Evolutionary conservation across 2,329 filamentous ascomycete genomes (phyloP).

Genomic region (Salinomyces thailandicus): DNA sequence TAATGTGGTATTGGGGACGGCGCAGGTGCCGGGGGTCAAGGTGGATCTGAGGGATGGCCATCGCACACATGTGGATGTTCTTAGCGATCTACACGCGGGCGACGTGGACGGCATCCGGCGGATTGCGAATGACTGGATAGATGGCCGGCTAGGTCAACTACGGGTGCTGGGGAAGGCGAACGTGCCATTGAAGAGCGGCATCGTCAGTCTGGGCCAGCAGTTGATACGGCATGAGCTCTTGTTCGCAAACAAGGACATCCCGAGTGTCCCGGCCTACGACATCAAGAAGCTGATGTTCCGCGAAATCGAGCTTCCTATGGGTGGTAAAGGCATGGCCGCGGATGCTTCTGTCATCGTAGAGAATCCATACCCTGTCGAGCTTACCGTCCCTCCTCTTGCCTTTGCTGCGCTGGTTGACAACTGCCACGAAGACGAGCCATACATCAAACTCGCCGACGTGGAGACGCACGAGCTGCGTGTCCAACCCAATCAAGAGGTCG

Average conservation of each 20-base stretch:
- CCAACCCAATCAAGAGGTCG: conserved; percentile 55
- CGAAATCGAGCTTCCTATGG: conserved; percentile 50
- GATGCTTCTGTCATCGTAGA: conserved; percentile 62
- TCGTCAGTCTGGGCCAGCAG: conserved; percentile 70
- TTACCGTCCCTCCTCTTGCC: conserved; percentile 66
- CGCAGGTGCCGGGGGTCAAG: conserved; percentile 62
- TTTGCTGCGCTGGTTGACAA: conserved; percentile 81
- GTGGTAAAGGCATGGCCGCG: conserved; percentile 60
- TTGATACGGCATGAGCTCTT: conserved; percentile 61
- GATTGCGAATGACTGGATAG: conserved; percentile 80
- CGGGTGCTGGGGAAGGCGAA: conserved; percentile 63
- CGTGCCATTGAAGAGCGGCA: conserved; percentile 65
- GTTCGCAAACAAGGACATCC: conserved; percentile 64
- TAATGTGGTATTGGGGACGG: conserved; percentile 66
- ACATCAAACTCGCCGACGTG: conserved; percentile 70
- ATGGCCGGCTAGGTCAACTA: conserved; percentile 62
- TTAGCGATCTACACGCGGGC: conserved; percentile 65
- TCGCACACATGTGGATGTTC: conserved; percentile 65
- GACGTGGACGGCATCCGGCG: conserved; percentile 65
- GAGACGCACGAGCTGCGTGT: conserved; percentile 58
- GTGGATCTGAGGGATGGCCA: conserved; percentile 70
- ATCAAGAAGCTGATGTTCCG: conserved; percentile 70
- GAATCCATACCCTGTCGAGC: conserved; percentile 68
- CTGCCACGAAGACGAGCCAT: conserved; percentile 59
- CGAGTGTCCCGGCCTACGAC: conserved; percentile 68